phyloP scores from a whole-genome alignment of 192 early-diverging fungal species.

The Globomyces pollinis-pini region DNA sequence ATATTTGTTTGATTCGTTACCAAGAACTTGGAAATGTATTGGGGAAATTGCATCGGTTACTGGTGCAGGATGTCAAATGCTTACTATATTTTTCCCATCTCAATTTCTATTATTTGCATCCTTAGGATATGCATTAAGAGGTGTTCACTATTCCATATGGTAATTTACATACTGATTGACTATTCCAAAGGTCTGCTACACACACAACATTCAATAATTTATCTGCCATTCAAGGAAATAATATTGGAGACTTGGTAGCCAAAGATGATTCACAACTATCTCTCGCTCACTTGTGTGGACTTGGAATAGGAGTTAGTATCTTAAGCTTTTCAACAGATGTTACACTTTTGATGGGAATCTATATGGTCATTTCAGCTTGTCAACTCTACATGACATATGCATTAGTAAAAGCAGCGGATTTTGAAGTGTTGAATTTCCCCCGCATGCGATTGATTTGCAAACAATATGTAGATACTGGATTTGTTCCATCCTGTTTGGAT shows the following conservation, averaged over 20 bases:
- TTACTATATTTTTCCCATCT: conserved; percentile 41
- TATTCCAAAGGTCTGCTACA: no score
- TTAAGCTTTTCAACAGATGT: conserved; percentile 49
- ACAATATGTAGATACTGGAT: conserved; percentile 38
- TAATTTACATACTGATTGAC: no score
- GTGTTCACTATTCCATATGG: conserved; percentile 61
- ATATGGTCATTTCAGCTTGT: conserved; percentile 44
- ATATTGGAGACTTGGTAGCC: conserved; percentile 64
- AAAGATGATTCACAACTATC: conserved; percentile 69
- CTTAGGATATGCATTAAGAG: conserved; percentile 48
- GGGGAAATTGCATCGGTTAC: conserved; percentile 48
- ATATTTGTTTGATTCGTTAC: conserved; percentile 61
- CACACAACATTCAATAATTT: conserved; percentile 69
- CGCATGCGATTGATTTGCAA: conserved; percentile 44
- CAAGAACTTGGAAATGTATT: conserved; percentile 66
- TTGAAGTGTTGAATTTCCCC: conserved; percentile 61
- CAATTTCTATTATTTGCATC: conserved; percentile 52
- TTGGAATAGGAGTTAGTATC: conserved; percentile 48
- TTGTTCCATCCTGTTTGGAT: conserved; percentile 34
- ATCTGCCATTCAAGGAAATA: conserved; percentile 53
- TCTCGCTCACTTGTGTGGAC: conserved; percentile 54
- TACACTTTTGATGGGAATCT: conserved; percentile 44
- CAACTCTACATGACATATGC: conserved; percentile 46
- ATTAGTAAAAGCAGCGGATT: conserved; percentile 50
- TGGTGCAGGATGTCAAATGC: conserved; percentile 54